These are phyloP conservation scores for Sarcomyxa edulis DNA, from an alignment of 768 basidiomycete species.

Conservation along the genomic window DNA sequence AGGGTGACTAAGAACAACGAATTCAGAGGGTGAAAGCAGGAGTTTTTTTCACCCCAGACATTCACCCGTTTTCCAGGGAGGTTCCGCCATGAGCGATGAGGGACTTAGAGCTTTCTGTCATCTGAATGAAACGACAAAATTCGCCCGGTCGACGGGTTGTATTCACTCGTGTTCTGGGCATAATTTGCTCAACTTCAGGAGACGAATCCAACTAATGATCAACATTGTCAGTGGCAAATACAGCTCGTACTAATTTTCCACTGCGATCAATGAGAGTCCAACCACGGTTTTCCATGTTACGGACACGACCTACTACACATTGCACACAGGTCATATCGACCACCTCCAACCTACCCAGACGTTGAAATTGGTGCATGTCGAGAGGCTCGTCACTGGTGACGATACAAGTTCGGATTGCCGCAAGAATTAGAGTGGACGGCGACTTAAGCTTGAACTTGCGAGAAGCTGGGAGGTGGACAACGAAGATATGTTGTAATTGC, in stretches of 20 bases:
- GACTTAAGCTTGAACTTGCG: constrained; percentile 8
- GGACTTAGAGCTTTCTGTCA: too few species aligned
- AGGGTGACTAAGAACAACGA: too few species aligned
- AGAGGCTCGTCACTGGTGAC: constrained; percentile 5
- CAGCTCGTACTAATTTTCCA: not conserved
- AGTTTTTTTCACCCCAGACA: too few species aligned
- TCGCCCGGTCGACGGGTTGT: too few species aligned
- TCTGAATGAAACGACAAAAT: too few species aligned
- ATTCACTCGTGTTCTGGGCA: too few species aligned
- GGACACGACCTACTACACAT: constrained; percentile 21
- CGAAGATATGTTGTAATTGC: constrained; percentile 24
- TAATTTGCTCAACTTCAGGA: too few species aligned
- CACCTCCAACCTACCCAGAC: constrained; percentile 12
- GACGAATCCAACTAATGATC: too few species aligned
- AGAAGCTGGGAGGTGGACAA: constrained; percentile 15
- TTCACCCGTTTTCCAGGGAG: too few species aligned
- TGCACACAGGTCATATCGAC: constrained; percentile 21
- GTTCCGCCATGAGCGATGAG: too few species aligned
- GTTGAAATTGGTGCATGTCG: constrained; percentile 16
- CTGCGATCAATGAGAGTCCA: constrained; percentile 21
- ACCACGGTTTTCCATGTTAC: constrained; percentile 9
- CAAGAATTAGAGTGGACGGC: constrained; percentile 18
- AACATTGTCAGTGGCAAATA: too few species aligned
- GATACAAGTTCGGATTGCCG: constrained; percentile 14
- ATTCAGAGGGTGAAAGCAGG: too few species aligned